Evolutionary conservation across 2,329 filamentous ascomycete species (phyloP).

Genomic region (Sporothrix inflata): DNA sequence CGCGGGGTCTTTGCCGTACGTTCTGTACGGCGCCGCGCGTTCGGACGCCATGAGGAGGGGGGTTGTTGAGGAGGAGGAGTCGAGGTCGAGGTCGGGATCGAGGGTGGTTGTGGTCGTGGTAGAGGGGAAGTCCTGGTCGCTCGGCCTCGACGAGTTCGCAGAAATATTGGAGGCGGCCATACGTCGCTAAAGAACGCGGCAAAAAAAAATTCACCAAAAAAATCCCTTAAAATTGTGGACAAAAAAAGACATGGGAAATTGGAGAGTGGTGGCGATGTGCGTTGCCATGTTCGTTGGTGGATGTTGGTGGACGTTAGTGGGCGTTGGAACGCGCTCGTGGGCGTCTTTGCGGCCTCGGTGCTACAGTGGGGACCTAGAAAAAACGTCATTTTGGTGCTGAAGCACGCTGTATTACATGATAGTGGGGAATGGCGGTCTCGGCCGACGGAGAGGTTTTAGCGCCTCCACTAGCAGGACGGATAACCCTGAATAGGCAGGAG

Average conservation of each 20-base stretch:
- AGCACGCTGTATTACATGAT: background rate
- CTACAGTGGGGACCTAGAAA: background rate
- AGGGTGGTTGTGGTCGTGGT: background rate
- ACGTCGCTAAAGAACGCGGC: background rate
- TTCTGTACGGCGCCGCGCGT: background rate
- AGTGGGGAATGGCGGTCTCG: background rate
- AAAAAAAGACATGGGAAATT: background rate
- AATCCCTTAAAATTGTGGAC: background rate
- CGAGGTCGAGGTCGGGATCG: background rate
- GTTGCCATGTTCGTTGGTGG: background rate
- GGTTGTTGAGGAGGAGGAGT: slow-evolving; percentile 5
- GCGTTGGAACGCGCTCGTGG: background rate
- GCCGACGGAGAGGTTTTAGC: background rate
- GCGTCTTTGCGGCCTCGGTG: background rate
- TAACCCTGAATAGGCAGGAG: background rate
- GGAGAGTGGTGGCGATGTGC: background rate
- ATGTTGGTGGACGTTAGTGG: background rate
- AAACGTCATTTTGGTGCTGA: slow-evolving; percentile 18
- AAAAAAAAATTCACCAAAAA: background rate
- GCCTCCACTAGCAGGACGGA: background rate
- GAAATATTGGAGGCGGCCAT: background rate
- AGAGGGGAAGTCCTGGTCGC: background rate
- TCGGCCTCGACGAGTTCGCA: background rate
- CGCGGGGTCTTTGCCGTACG: slow-evolving; percentile 10
- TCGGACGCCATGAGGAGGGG: slow-evolving; percentile 18